phyloP scores from a whole-genome alignment of 176 grass and related monocot species.

The Juncus inflexus region DNA sequence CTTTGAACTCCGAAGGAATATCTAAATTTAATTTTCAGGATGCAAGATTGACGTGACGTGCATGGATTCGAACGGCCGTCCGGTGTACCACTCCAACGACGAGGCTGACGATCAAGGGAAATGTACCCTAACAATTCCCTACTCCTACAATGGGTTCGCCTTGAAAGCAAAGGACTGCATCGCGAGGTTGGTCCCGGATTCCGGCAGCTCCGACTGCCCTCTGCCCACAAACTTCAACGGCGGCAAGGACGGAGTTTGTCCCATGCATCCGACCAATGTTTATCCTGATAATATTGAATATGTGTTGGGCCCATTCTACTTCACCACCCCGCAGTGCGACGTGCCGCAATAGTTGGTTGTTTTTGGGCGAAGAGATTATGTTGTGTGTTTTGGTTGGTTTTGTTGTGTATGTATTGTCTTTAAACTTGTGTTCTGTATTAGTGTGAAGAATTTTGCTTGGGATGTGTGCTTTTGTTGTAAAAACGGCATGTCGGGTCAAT shows the following conservation, averaged over 20 bases:
- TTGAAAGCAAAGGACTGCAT: conserved; percentile 29
- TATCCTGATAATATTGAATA: conserved; percentile 27
- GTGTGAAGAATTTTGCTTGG: conserved; percentile 11
- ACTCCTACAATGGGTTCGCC: not conserved
- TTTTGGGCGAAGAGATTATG: not conserved
- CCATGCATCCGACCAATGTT: conserved; percentile 20
- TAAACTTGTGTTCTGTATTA: not conserved
- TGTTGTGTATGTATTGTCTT: not conserved
- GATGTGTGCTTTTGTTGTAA: conserved; percentile 1
- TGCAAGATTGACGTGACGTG: conserved; percentile 61
- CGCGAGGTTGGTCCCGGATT: conserved; percentile 45
- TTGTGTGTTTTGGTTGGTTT: not conserved
- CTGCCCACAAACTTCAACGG: conserved; percentile 59
- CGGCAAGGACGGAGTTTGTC: conserved; percentile 43
- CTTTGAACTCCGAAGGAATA: not conserved
- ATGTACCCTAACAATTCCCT: conserved; percentile 49
- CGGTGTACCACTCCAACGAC: conserved; percentile 40
- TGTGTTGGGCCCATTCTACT: conserved; percentile 56
- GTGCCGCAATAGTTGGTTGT: not conserved
- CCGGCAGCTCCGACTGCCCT: conserved; percentile 43
- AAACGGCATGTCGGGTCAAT: not conserved
- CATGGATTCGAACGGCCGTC: conserved; percentile 34
- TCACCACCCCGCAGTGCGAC: conserved; percentile 41
- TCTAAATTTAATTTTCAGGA: conserved; percentile 21
- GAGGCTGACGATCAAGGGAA: conserved; percentile 36